A percentile compares a stretch with the other conserved stretches of the same genome.
phyloP scores from a whole-genome alignment of 768 basidiomycete genomes.

The Boletus vinaceobasis region DNA sequence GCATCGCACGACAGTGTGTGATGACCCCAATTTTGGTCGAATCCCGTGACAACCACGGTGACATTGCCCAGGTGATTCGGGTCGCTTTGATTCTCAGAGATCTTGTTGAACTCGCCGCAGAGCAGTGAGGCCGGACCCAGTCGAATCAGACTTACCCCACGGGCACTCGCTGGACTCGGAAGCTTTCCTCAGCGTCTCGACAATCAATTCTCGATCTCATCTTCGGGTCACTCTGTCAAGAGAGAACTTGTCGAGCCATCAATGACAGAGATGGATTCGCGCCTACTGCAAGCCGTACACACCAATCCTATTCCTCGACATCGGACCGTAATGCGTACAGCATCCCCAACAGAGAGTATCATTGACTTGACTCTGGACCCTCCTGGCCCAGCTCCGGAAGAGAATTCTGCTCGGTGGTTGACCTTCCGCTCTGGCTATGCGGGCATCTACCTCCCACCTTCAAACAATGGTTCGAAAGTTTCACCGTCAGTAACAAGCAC shows the following conservation, averaged over 20 bases:
- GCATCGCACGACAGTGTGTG: not conserved
- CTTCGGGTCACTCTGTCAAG: not conserved
- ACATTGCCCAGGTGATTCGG: slow-evolving; percentile 8
- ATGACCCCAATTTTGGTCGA: not conserved
- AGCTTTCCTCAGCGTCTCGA: not conserved
- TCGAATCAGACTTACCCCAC: not conserved
- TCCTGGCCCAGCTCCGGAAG: not conserved
- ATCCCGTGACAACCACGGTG: not conserved
- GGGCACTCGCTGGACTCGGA: not conserved
- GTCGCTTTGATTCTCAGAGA: not conserved
- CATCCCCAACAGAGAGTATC: not conserved
- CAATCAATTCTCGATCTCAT: not conserved
- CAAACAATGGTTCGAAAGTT: not conserved
- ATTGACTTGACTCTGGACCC: slow-evolving; percentile 9
- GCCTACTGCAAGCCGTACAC: not conserved
- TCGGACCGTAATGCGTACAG: not conserved
- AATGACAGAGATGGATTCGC: not conserved
- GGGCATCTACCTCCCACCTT: slow-evolving; percentile 10
- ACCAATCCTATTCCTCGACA: not conserved
- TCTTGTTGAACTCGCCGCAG: slow-evolving; percentile 13
- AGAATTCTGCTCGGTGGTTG: slow-evolving; percentile 15
- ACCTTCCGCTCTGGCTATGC: slow-evolving; percentile 28
- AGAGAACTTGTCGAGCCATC: not conserved
- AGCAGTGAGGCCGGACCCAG: slow-evolving; percentile 3
- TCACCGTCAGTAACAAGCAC: not conserved